These are phyloP conservation scores for Globisporangium spiculum DNA, from an alignment of 352 stramenopile species.

Conservation along the genomic window DNA sequence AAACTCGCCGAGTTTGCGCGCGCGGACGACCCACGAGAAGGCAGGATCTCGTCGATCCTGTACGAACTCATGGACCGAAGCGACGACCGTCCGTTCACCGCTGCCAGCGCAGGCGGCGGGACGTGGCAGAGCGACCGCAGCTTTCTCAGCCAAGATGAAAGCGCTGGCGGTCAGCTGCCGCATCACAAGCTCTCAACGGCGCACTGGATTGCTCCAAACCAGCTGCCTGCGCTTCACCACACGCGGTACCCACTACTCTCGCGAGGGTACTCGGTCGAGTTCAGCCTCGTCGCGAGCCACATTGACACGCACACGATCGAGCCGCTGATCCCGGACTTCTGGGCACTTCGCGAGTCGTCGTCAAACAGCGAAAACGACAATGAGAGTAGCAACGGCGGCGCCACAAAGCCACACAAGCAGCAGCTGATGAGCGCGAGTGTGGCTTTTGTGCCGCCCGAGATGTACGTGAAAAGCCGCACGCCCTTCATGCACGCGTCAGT, in stretches of 20 bases:
- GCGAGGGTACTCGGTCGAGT: slow-evolving; percentile 43
- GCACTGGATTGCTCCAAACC: slow-evolving; percentile 23
- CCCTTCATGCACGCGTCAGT: slow-evolving; percentile 18
- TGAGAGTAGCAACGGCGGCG: not conserved
- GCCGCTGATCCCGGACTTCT: slow-evolving; percentile 36
- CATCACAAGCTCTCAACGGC: slow-evolving; percentile 29
- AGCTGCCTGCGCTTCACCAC: slow-evolving; percentile 27
- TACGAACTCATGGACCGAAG: slow-evolving; percentile 55
- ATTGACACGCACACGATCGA: slow-evolving; percentile 63
- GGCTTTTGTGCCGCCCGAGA: slow-evolving; percentile 37
- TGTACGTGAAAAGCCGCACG: slow-evolving; percentile 43
- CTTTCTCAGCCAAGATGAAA: slow-evolving; percentile 36
- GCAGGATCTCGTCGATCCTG: slow-evolving; percentile 50
- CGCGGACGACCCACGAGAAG: slow-evolving; percentile 47
- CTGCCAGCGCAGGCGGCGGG: not conserved
- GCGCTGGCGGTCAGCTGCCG: slow-evolving; percentile 19
- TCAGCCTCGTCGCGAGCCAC: slow-evolving; percentile 46
- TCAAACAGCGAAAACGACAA: not conserved
- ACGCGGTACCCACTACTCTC: slow-evolving; percentile 38
- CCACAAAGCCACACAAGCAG: not conserved
- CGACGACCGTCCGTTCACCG: slow-evolving; percentile 23
- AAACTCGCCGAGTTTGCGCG: slow-evolving; percentile 58
- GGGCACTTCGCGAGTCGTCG: slow-evolving; percentile 15
- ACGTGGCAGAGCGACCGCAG: slow-evolving; percentile 56
- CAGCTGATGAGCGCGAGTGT: not conserved